Evolutionary conservation across 306 rosid genomes (phyloP).

Genomic region (Prunus mume): DNA sequence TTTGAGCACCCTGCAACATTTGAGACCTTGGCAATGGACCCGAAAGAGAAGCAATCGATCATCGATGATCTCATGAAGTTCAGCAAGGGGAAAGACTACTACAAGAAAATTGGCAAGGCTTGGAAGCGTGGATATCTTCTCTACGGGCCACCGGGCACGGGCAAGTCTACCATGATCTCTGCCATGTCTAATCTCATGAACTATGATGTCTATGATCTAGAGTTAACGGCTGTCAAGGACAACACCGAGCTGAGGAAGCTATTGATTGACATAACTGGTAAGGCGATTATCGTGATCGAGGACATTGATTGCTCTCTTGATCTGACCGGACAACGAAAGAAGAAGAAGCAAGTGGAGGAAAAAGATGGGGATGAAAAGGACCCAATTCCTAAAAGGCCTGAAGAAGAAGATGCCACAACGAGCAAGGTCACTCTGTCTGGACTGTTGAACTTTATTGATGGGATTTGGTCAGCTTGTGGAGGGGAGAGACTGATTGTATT

Average conservation of each 20-base stretch:
- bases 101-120: constrained; percentile 56
- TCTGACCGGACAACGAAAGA: constrained; percentile 57
- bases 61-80: constrained; percentile 44
- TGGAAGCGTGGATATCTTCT: constrained; percentile 68
- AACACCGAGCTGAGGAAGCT: constrained; percentile 45
- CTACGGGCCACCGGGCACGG: constrained; percentile 67
- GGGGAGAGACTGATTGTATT: constrained; percentile 63
- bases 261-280: constrained; percentile 43
- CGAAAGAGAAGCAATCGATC: constrained; percentile 39
- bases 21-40: constrained; percentile 51
- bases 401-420: constrained; percentile 19
- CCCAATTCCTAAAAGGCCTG: constrained; percentile 7
- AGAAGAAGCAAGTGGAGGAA: constrained; percentile 22
- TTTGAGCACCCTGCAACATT: constrained; percentile 66
- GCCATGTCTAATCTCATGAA: constrained; percentile 65
- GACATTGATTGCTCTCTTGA: constrained; percentile 76
- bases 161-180: constrained; percentile 62
- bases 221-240: constrained; percentile 51
- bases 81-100: constrained; percentile 46
- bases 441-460: constrained; percentile 61
- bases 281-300: constrained; percentile 52
- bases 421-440: constrained; percentile 67
- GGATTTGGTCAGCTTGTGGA: constrained; percentile 76
- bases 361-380: constrained; percentile 21
- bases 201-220: constrained; percentile 65